Evolutionary conservation across 2,329 filamentous ascomycete species (phyloP), one percentile per base, ranked within the genome.

Genomic region (Capronia coronata): DNA sequence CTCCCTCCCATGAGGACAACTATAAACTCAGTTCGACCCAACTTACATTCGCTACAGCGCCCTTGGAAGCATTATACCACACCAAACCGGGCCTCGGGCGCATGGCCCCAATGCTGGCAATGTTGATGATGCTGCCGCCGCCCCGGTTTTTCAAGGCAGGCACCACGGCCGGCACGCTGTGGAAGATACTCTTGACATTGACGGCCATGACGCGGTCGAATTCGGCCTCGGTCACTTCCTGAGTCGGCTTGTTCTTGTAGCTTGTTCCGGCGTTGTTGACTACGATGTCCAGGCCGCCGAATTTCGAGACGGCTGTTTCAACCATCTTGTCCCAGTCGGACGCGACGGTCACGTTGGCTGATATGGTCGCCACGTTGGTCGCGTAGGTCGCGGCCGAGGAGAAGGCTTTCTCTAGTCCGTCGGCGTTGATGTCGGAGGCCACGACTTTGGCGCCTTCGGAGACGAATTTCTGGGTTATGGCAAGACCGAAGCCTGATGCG

Each of bases 61-160:
- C 69, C 60, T 72, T 72, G 18, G 64, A 67, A 0, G 69, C 65
- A 61, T 71, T 72, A 52, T 72, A 72, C 70, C 70, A 72, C 13
- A 71, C 69, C 48, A 73, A 55, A 0, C 70, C 70, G 0, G 69
- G 68, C 9, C 70, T 58, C 2, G 70, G 70, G 37, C 70, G 63
- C 50, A 61, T 63, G 5, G 69, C 69, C 2, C 69, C 70, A 13
- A 69, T 70, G 2, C 65, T 69, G 4, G 69, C 70, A 43, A 73
- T 67, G 54, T 73, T 72, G 54, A 73, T 69, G 53, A 73, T 66
- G 2, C 64, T 65, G 0, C 70, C 70, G 10, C 69, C 70, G 2
- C 68, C 68, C 41, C 71, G 64, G 43, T 69, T 59, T 30, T 69
- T 64, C 43, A 71, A 53, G 4, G 60, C 59, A 1, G 64, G 65